Evolutionary conservation across 352 stramenopile genomes (phyloP).

Genomic region (Pythium oligandrum): DNA sequence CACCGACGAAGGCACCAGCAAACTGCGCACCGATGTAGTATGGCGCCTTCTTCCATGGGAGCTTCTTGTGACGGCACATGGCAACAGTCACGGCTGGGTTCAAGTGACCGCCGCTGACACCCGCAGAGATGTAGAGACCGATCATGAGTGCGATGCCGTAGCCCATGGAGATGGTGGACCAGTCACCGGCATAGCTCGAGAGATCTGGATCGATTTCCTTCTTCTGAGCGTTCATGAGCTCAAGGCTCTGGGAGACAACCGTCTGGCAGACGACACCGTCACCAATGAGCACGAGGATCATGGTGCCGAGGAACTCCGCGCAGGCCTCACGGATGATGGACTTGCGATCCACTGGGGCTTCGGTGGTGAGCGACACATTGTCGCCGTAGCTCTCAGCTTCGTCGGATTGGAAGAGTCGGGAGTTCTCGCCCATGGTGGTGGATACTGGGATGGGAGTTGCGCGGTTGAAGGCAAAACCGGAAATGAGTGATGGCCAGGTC

Average conservation of each 20-base stretch:
- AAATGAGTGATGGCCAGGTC: too few species aligned
- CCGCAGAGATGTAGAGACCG: conserved; percentile 58
- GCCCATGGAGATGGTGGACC: conserved; percentile 63
- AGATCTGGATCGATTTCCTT: conserved; percentile 38
- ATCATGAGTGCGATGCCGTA: conserved; percentile 74
- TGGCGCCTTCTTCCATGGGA: conserved; percentile 59
- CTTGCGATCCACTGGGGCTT: conserved; percentile 31
- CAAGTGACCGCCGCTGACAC: conserved; percentile 62
- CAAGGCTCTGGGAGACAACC: conserved; percentile 56
- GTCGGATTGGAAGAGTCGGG: too few species aligned
- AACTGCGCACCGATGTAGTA: conserved; percentile 67
- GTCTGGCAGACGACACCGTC: conserved; percentile 41
- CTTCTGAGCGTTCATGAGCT: conserved; percentile 43
- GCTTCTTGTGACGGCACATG: conserved; percentile 57
- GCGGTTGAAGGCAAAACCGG: too few species aligned
- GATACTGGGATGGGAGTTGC: too few species aligned
- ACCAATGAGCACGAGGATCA: conserved; percentile 27
- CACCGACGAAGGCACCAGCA: conserved; percentile 54
- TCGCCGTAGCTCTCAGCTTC: too few species aligned
- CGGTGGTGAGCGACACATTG: not conserved
- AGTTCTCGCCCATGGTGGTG: too few species aligned
- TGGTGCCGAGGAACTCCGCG: conserved; percentile 28
- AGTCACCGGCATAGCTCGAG: conserved; percentile 57
- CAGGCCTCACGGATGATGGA: conserved; percentile 19
- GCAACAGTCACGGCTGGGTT: conserved; percentile 66